Conservation (phyloP, 257 asterid species). For the Capsicum baccatum region DNA sequence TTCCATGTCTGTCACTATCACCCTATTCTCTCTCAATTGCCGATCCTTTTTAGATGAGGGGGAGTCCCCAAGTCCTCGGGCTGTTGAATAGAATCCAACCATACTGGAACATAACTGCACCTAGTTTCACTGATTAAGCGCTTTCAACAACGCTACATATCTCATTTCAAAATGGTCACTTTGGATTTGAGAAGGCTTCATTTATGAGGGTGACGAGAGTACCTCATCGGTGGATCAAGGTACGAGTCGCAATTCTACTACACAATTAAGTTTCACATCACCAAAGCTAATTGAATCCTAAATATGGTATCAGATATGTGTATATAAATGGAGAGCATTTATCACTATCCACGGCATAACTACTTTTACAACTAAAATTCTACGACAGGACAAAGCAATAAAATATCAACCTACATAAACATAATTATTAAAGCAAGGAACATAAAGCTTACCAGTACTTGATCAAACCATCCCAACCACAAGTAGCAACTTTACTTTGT, state of each 20-base stretch:
- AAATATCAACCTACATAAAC: not conserved
- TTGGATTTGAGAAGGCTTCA: not conserved
- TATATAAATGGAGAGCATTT: not conserved
- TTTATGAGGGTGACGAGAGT: not conserved
- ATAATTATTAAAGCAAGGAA: slow-evolving; percentile 31
- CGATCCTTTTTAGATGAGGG: too few species aligned
- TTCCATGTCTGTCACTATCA: not conserved
- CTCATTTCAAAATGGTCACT: not conserved
- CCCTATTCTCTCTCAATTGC: too few species aligned
- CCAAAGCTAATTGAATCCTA: slow-evolving; percentile 2
- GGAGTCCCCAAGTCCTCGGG: too few species aligned
- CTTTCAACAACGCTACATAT: not conserved
- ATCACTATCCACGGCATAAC: not conserved
- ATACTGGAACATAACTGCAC: not conserved
- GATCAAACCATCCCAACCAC: slow-evolving; percentile 99
- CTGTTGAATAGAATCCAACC: too few species aligned
- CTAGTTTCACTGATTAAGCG: not conserved
- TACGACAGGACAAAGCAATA: not conserved
- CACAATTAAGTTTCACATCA: not conserved
- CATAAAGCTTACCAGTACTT: slow-evolving; percentile 82
- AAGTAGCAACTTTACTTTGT: slow-evolving; percentile 99
- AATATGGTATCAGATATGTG: not conserved
- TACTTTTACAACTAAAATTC: not conserved
- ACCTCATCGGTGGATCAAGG: not conserved
- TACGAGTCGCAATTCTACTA: not conserved